Evolutionary conservation across 2,329 filamentous ascomycete species (phyloP), one percentile per base, ranked within the genome.

Genomic region (Podosphaera leucotricha): DNA sequence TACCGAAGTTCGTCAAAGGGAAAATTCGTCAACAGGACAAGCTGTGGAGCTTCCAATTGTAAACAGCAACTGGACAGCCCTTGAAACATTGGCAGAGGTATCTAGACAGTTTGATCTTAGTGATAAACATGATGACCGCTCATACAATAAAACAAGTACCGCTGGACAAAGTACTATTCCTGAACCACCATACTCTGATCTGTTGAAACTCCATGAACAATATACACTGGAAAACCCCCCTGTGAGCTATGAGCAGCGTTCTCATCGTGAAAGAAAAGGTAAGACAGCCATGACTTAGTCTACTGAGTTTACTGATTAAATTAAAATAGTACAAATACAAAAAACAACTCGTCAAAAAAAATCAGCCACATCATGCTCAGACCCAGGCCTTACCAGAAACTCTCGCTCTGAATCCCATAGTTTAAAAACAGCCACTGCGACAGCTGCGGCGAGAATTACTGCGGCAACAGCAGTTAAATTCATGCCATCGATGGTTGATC

Each of bases 1-100:
- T 19, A 54, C 54, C 24, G 54, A 57, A 20, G 54, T 54, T 18
- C 54, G 55, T 39, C 55, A 56, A 24, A 60, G 59, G 49, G 59
- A 58, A 21, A 26, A 8, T n/a, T 16, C 42, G 10, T 16, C 21
- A 11, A 22, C 30, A 13, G 5, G 13, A 16, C 60, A 61, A 43
- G 51, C 55, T 16, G 55, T 56, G 13, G 60, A 62, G 42, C 48
- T 67, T 20, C 61, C 66, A 1, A 65, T 66, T 45, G 60, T 60
- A 33, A 65, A 66, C 49, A 70, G 73, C 51, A 73, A 75, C 50
- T 83, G 84, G 68, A 84, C 82, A 48, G 81, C 82, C 1, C 66
- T 93, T 33, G 82, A 92, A 57, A 85, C 85, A 4, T 67, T 93
- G 19, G 85, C 85, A 26, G 85, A 93, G 61, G 85, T 86, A 0